phyloP scores from a whole-genome alignment of 1,284 basidiomycete species.

The Serendipita sp. region DNA sequence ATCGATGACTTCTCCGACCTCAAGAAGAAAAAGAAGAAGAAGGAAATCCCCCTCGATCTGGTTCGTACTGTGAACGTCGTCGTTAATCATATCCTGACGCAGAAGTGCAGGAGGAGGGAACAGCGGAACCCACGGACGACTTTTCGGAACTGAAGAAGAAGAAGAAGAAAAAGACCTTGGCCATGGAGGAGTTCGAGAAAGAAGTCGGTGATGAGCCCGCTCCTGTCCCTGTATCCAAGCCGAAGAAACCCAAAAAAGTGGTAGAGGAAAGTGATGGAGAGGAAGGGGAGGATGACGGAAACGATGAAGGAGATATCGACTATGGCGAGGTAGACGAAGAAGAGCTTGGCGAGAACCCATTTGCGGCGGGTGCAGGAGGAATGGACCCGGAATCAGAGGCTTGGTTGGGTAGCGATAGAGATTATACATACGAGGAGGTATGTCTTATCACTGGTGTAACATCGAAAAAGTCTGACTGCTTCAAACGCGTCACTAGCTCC shows the following conservation, averaged over 20 bases:
- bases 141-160: slow-evolving; percentile 31
- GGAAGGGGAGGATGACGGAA: slow-evolving; percentile 35
- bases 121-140: slow-evolving; percentile 18
- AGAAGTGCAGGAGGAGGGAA: slow-evolving; percentile 14
- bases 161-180: slow-evolving; percentile 35
- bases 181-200: slow-evolving; percentile 73
- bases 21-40: slow-evolving; percentile 71
- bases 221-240: slow-evolving; percentile 26
- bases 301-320: slow-evolving; percentile 41
- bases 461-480: slow-evolving; percentile 5
- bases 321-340: slow-evolving; percentile 40
- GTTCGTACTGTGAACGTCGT: slow-evolving; percentile 18
- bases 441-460: slow-evolving; percentile 13
- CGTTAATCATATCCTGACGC: neutral
- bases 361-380: slow-evolving; percentile 36
- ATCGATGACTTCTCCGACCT: slow-evolving; percentile 60
- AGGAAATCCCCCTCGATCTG: slow-evolving; percentile 57
- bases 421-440: slow-evolving; percentile 90
- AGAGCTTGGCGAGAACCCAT: slow-evolving; percentile 76
- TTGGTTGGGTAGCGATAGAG: slow-evolving; percentile 86
- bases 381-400: slow-evolving; percentile 56
- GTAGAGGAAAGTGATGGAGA: slow-evolving; percentile 35
- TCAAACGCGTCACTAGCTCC: slow-evolving; percentile 41
- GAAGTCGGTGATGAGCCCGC: slow-evolving; percentile 46
- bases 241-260: slow-evolving; percentile 17